Base-by-base conservation (phyloP, 345 rosid genomes). In the Bruguiera gymnorhiza region DNA sequence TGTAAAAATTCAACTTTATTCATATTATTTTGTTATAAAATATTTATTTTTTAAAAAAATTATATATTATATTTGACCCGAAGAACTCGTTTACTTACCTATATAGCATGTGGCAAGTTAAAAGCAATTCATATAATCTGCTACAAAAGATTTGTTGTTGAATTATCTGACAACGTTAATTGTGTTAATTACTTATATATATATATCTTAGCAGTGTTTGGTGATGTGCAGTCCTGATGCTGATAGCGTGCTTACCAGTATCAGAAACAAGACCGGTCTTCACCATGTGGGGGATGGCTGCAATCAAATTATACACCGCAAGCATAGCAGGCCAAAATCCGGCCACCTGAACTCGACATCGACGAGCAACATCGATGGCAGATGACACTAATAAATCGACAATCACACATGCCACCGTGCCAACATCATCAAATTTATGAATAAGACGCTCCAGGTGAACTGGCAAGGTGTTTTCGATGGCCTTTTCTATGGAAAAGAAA, bases 261-360 rank as follows among this genome's bases (percentile, higher is more conserved):
- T 73, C 81, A 43, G 91, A 83, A 70, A 92, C 85, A 52, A 79
- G 48, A 60, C 89, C 81, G 2, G 75, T n/a, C 26, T 58, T 65
- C 48, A 85, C 36, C 82, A 92, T 71, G 16, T 86, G 86, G 0
- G 98, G 98, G 31, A 92, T 88, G 62, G 87, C 82, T 1, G 75
- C 71, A 39, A 92, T 80, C 70, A 92, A 53, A 53, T 79, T 76
- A 71, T 86, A 89, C 23, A 91, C 78, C 6, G 94, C 86, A 4
- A 80, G 70, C 92, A 87, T 84, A 27, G 82, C 96, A 0, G 96
- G 83, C 94, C 98, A 92, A 68, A 88, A 87, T 16, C 98, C 96
- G 1, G 86, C 89, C 0, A 72, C 85, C 0, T 85, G 82, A 69
- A 88, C 76, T 9, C 86, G 79, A 39, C 92, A 83, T 3, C 82